A percentile compares a stretch with the other conserved stretches of the same genome.
Evolutionary conservation across 495 filamentous ascomycete species (phyloP).

Genomic region (Penicillium parvum): DNA sequence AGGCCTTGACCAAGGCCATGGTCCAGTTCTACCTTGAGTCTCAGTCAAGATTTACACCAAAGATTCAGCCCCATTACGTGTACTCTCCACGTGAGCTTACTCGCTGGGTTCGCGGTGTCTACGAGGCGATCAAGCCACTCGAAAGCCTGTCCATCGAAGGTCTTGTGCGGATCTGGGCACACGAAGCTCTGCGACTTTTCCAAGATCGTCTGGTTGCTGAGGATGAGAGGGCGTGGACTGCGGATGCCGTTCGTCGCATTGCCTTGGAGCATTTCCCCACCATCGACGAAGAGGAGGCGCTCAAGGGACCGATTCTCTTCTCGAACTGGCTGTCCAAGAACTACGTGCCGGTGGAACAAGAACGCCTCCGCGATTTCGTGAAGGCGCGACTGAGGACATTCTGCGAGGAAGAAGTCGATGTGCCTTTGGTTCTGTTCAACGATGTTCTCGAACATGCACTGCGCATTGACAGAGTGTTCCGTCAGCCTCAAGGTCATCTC

Average conservation of each 20-base stretch:
- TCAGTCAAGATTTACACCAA: constrained; percentile 85
- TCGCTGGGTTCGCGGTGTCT: constrained; percentile 93
- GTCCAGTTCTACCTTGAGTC: constrained; percentile 94
- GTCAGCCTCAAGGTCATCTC: constrained; percentile 95
- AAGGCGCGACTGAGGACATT: constrained; percentile 96
- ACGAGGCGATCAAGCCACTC: constrained; percentile 90
- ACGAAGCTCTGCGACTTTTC: constrained; percentile 93
- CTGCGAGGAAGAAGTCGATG: constrained; percentile 98
- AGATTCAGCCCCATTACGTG: constrained; percentile 97
- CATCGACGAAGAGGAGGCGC: constrained; percentile 79
- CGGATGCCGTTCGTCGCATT: constrained; percentile 75
- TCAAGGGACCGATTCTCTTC: constrained; percentile 93
- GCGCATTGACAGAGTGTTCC: constrained; percentile 96
- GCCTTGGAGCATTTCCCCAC: constrained; percentile 90
- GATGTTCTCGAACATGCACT: constrained; percentile 97
- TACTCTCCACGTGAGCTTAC: constrained; percentile 98
- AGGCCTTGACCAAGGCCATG: constrained; percentile 94
- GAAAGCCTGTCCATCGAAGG: constrained; percentile 86
- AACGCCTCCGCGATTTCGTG: constrained; percentile 91
- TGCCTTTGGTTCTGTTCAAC: constrained; percentile 95
- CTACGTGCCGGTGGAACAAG: constrained; percentile 93
- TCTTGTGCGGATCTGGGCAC: constrained; percentile 94
- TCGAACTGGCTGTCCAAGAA: constrained; percentile 99
- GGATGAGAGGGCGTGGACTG: constrained; percentile 93
- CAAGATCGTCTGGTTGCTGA: constrained; percentile 92